Evolutionary conservation across 306 rosid genomes (phyloP).

Genomic region (Pterocarpus macrocarpus): DNA sequence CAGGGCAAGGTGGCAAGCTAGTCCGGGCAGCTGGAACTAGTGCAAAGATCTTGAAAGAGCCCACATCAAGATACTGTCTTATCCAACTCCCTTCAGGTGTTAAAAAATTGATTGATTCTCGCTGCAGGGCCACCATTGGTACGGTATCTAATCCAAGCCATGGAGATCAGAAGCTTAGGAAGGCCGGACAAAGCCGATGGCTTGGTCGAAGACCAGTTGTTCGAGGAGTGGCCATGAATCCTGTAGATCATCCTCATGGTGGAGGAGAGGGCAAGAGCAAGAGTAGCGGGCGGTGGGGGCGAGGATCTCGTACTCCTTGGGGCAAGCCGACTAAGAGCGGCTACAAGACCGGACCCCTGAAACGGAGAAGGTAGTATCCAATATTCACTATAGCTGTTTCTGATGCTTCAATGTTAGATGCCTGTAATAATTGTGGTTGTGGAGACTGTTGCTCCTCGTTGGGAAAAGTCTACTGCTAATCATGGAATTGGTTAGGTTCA

Average conservation of each 20-base stretch:
- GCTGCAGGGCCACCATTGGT: constrained; percentile 82
- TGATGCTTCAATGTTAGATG: constrained; percentile 30
- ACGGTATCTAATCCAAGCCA: constrained; percentile 85
- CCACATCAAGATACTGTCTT: constrained; percentile 57
- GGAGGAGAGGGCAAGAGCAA: constrained; percentile 91
- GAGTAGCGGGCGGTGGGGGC: constrained; percentile 71
- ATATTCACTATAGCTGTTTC: constrained; percentile 19
- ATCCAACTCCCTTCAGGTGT: constrained; percentile 76
- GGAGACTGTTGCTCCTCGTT: constrained; percentile 28
- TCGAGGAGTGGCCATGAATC: constrained; percentile 94
- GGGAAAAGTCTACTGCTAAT: constrained; percentile 10
- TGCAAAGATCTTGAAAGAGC: constrained; percentile 91
- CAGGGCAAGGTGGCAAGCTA: constrained; percentile 91
- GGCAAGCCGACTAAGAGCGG: constrained; percentile 88
- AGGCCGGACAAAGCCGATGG: constrained; percentile 90
- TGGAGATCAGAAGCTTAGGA: constrained; percentile 69
- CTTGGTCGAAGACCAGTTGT: constrained; percentile 79
- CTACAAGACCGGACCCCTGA: constrained; percentile 79
- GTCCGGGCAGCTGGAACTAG: constrained; percentile 86
- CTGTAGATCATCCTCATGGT: constrained; percentile 88
- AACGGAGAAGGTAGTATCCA: constrained; percentile 61
- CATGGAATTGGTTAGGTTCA: constrained; percentile 27
- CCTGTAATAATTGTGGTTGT: constrained; percentile 42
- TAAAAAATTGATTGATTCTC: constrained; percentile 72
- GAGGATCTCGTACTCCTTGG: constrained; percentile 77